A percentile compares a stretch with the other conserved stretches of the same genome.
Evolutionary conservation across 352 stramenopile genomes (phyloP).

Genomic region (Pythium sp.): DNA sequence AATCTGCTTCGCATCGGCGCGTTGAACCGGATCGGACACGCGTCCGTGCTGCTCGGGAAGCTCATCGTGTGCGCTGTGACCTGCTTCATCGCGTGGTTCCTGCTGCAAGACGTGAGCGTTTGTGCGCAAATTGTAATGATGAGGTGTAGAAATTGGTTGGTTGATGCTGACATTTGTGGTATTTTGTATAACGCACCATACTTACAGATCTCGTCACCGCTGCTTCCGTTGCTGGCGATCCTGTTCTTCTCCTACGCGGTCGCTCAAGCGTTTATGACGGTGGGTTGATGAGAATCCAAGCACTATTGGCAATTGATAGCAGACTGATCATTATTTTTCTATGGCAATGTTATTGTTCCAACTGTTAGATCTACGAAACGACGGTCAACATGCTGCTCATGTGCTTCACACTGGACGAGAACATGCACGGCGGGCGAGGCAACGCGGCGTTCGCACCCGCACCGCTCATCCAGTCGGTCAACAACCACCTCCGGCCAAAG

Average conservation of each 20-base stretch:
- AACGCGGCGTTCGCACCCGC: constrained; percentile 62
- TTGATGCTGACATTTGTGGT: neutral
- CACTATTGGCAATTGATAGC: neutral
- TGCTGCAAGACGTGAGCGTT: constrained; percentile 55
- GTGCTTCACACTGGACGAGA: constrained; percentile 85
- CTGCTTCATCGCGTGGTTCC: constrained; percentile 65
- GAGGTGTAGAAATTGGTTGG: neutral
- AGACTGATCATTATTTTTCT: neutral
- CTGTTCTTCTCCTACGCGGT: constrained; percentile 74
- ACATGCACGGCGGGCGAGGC: constrained; percentile 73
- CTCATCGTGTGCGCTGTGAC: constrained; percentile 74
- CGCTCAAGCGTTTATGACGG: constrained; percentile 81
- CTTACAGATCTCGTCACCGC: constrained; percentile 44
- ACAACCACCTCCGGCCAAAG: constrained; percentile 81
- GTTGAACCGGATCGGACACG: constrained; percentile 31
- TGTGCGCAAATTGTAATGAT: neutral
- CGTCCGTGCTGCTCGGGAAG: constrained; percentile 35
- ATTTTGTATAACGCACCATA: constrained; percentile 4
- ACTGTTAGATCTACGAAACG: constrained; percentile 73
- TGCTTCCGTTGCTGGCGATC: constrained; percentile 65
- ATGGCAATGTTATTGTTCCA: neutral
- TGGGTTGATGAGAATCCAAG: constrained; percentile 19
- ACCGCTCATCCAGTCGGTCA: constrained; percentile 67
- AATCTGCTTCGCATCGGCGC: constrained; percentile 30
- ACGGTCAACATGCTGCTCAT: constrained; percentile 84